These are phyloP conservation scores for Xylaria sp. DNA, from an alignment of 2,329 filamentous ascomycete species.

Conservation along the genomic window DNA sequence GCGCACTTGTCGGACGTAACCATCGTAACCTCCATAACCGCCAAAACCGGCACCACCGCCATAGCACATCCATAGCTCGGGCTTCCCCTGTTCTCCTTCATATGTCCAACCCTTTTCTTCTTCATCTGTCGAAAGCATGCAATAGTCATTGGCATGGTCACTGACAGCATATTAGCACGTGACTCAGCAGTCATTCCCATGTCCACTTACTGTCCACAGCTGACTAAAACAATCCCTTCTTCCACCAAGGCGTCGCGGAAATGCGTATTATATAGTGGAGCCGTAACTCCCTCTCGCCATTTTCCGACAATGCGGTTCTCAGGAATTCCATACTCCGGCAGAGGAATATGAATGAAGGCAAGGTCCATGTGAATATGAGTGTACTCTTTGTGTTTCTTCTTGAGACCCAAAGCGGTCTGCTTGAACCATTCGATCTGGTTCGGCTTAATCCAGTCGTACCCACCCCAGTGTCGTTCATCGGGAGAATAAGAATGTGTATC, in stretches of 20 bases:
- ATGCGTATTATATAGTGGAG: constrained; percentile 88
- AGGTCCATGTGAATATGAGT: constrained; percentile 94
- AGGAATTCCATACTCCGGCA: constrained; percentile 82
- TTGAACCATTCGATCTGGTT: constrained; percentile 96
- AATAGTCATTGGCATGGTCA: constrained; percentile 98
- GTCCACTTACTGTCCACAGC: constrained; percentile 82
- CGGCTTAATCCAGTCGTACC: constrained; percentile 97
- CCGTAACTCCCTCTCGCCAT: constrained; percentile 86
- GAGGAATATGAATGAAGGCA: constrained; percentile 95
- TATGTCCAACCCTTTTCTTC: too few species aligned
- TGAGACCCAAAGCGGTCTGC: constrained; percentile 76
- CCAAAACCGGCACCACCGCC: constrained; percentile 91
- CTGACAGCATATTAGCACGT: constrained; percentile 52
- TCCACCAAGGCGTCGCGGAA: constrained; percentile 91
- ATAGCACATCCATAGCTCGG: constrained; percentile 97
- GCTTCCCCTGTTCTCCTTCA: too few species aligned
- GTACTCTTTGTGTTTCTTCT: constrained; percentile 83
- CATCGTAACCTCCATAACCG: constrained; percentile 91
- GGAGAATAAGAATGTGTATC: constrained; percentile 94
- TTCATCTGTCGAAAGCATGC: constrained; percentile 72
- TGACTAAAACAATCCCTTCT: constrained; percentile 85
- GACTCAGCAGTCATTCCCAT: neutral
- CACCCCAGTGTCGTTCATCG: constrained; percentile 86
- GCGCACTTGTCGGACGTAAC: constrained; percentile 83
- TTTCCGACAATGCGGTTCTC: constrained; percentile 72